These are phyloP conservation scores for Neltuma alba DNA, from an alignment of 306 rosid species.

Conservation along the genomic window DNA sequence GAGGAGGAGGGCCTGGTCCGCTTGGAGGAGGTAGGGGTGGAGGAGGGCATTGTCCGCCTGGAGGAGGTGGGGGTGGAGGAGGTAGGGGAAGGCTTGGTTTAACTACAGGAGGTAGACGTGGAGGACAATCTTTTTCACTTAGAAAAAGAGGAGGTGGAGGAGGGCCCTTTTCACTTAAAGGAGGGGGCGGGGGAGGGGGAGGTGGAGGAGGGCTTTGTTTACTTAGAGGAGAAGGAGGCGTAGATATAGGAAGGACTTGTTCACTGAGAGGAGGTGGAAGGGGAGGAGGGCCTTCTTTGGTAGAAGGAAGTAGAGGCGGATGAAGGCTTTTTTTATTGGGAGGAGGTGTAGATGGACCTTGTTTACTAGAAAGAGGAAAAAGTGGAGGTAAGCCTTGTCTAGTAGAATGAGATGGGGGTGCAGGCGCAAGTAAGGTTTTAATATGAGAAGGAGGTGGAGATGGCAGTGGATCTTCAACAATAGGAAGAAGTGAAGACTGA, in stretches of 20 bases:
- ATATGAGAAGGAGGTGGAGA: conserved; percentile 37
- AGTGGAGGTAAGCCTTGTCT: background rate
- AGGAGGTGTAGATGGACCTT: conserved; percentile 16
- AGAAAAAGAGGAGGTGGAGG: conserved; percentile 45
- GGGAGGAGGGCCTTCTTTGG: background rate
- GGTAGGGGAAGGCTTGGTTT: conserved; percentile 32
- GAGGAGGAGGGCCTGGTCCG: conserved; percentile 51
- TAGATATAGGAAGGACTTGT: background rate
- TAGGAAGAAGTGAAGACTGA: conserved; percentile 46
- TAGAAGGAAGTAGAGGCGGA: background rate
- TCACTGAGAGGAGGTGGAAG: conserved; percentile 25
- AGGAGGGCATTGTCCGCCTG: conserved; percentile 37
- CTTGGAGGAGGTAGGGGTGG: conserved; percentile 54
- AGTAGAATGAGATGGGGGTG: conserved; percentile 35
- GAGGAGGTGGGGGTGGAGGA: conserved; percentile 44
- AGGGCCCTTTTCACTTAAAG: background rate
- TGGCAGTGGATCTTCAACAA: background rate
- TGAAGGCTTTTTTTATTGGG: background rate
- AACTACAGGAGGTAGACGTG: background rate
- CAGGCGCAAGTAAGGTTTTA: conserved; percentile 1
- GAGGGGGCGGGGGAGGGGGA: conserved; percentile 44
- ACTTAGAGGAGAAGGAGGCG: conserved; percentile 19
- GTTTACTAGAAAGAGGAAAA: background rate
- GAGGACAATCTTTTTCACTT: background rate
- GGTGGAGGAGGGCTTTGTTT: conserved; percentile 32